A percentile compares a stretch with the other conserved stretches of the same genome.
phyloP scores from a whole-genome alignment of 768 basidiomycete species.

The Dioszegia aurantiaca region DNA sequence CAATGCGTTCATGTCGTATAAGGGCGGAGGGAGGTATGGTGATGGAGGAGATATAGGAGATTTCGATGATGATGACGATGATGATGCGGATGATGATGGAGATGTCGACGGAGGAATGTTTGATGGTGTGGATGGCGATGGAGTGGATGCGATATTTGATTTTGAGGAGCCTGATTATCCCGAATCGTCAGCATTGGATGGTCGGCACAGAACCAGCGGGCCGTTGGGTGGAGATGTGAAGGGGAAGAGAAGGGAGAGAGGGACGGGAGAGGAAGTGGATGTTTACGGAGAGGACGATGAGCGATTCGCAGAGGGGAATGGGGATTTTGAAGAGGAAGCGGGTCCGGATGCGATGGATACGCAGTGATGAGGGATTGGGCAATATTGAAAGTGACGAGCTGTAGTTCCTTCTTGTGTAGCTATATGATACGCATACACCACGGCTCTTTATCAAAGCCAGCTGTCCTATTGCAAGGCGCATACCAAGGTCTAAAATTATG shows the following conservation, averaged over 20 bases:
- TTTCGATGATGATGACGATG: slow-evolving; percentile 24
- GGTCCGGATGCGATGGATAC: background rate
- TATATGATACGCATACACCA: no score
- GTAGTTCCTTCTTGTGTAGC: no score
- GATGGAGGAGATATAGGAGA: slow-evolving; percentile 9
- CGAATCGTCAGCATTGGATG: slow-evolving; percentile 17
- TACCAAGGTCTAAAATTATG: no score
- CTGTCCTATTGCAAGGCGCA: no score
- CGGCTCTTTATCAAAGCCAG: no score
- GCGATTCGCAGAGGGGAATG: slow-evolving; percentile 37
- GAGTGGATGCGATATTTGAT: slow-evolving; percentile 24
- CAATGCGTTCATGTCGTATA: slow-evolving; percentile 42
- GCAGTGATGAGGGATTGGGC: background rate
- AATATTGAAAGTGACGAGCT: no score
- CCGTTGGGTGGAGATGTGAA: no score
- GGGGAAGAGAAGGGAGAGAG: slow-evolving; percentile 16
- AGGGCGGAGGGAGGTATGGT: slow-evolving; percentile 3
- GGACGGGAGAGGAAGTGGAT: slow-evolving; percentile 36
- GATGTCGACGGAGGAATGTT: slow-evolving; percentile 5
- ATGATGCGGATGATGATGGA: slow-evolving; percentile 15
- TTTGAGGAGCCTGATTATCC: slow-evolving; percentile 22
- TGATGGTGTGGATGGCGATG: slow-evolving; percentile 15
- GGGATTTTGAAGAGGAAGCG: slow-evolving; percentile 29
- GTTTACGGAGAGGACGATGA: slow-evolving; percentile 41
- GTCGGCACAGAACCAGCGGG: background rate